Percentiles rank a stretch among this genome's conserved stretches.
Evolutionary conservation across 495 filamentous ascomycete genomes (phyloP).

Genomic region (Lasiosphaeria miniovina): DNA sequence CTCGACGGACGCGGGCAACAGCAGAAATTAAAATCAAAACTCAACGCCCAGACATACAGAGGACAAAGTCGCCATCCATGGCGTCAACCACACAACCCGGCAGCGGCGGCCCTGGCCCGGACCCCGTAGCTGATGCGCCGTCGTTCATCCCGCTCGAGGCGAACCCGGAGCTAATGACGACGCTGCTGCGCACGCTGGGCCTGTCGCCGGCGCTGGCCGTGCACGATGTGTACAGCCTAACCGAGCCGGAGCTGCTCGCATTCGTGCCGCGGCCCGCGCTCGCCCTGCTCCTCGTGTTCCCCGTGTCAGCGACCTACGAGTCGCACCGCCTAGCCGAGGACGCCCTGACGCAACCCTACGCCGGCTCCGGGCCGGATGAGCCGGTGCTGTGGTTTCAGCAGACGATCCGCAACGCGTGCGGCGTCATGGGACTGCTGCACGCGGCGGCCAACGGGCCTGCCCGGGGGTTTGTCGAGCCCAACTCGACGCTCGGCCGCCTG

Average conservation of each 20-base stretch:
- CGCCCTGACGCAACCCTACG: conserved; percentile 44
- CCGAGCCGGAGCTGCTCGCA: conserved; percentile 71
- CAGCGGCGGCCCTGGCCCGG: conserved; percentile 10
- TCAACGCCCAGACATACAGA: not conserved
- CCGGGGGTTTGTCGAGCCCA: conserved; percentile 40
- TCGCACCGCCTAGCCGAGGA: conserved; percentile 63
- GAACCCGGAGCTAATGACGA: conserved; percentile 79
- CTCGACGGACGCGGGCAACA: not conserved
- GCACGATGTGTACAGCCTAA: conserved; percentile 81
- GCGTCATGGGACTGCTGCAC: conserved; percentile 76
- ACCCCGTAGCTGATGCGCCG: conserved; percentile 31
- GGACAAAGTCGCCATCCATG: conserved; percentile 19
- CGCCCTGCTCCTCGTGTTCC: conserved; percentile 83
- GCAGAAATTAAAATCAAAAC: too few species aligned
- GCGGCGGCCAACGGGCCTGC: conserved; percentile 58
- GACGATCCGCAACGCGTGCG: conserved; percentile 82
- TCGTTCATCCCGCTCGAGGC: conserved; percentile 53
- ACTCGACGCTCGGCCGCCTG: conserved; percentile 41
- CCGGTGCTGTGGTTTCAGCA: conserved; percentile 82
- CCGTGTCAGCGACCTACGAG: conserved; percentile 69
- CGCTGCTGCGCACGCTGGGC: conserved; percentile 72
- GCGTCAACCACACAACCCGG: conserved; percentile 15
- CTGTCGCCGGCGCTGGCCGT: conserved; percentile 63
- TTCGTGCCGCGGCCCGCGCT: conserved; percentile 80
- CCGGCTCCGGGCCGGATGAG: conserved; percentile 38